These are phyloP conservation scores for Phialemoniopsis sp. DNA, from an alignment of 2,329 filamentous ascomycete species.

Conservation along the genomic window DNA sequence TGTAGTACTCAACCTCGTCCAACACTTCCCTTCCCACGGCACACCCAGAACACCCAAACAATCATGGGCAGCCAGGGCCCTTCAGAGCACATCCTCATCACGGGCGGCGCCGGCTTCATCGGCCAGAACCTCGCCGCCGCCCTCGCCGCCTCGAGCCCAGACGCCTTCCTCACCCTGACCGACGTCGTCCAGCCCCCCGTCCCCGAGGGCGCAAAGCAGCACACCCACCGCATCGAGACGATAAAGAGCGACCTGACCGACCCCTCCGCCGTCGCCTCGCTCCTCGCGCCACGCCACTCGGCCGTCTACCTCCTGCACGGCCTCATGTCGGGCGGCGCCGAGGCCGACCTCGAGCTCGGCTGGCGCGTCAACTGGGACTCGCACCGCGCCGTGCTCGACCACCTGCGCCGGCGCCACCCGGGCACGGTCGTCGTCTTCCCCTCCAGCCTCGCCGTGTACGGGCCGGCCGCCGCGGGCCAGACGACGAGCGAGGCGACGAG, in stretches of 20 bases:
- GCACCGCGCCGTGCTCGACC: slow-evolving; percentile 48
- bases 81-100: slow-evolving; percentile 57
- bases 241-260: slow-evolving; percentile 21
- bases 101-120: slow-evolving; percentile 61
- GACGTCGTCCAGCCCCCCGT: slow-evolving; percentile 49
- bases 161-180: slow-evolving; percentile 45
- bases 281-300: slow-evolving; percentile 21
- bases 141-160: slow-evolving; percentile 37
- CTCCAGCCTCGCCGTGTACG: slow-evolving; percentile 57
- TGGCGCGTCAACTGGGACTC: slow-evolving; percentile 56
- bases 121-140: slow-evolving; percentile 56
- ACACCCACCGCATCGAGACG: slow-evolving; percentile 13
- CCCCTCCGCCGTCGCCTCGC: not conserved
- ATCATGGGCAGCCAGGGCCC: no score
- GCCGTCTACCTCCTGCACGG: slow-evolving; percentile 58
- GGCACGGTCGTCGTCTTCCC: slow-evolving; percentile 54
- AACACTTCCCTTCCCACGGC: no score
- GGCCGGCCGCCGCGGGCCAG: slow-evolving; percentile 41
- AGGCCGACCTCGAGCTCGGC: slow-evolving; percentile 51
- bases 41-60: no score
- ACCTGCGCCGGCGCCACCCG: slow-evolving; percentile 35
- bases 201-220: no score
- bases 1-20: no score
- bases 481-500: slow-evolving; percentile 35
- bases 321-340: slow-evolving; percentile 59